Evolutionary conservation across 495 filamentous ascomycete species (phyloP).

Genomic region (Rusavskia elegans): DNA sequence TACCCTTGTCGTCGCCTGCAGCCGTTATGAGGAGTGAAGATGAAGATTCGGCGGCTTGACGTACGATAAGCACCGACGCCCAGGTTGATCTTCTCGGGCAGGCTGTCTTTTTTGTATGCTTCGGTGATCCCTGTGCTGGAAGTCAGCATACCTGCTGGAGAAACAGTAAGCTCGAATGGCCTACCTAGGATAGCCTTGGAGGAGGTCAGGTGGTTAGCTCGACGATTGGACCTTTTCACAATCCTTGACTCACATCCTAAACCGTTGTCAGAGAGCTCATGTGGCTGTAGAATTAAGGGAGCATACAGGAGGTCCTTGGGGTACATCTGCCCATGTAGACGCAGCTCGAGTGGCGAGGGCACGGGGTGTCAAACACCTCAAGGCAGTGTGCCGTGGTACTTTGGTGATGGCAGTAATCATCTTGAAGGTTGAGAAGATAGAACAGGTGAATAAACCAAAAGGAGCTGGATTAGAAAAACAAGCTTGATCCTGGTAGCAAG

Average conservation of each 20-base stretch:
- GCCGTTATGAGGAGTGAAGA: neutral
- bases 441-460: no score
- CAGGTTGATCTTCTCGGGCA: conserved; percentile 91
- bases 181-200: conserved; percentile 14
- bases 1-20: conserved; percentile 77
- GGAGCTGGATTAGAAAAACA: no score
- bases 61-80: conserved; percentile 50
- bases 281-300: neutral
- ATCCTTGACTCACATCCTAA: conserved; percentile 17
- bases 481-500: no score
- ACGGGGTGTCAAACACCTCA: neutral
- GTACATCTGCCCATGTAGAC: conserved; percentile 78
- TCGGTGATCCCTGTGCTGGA: conserved; percentile 94
- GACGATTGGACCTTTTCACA: neutral
- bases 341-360: conserved; percentile 41
- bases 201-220: neutral
- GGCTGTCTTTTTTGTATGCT: conserved; percentile 92
- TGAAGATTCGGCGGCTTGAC: neutral
- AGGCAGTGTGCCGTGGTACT: neutral
- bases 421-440: neutral
- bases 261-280: conserved; percentile 8
- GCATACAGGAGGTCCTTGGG: conserved; percentile 86
- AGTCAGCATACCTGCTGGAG: conserved; percentile 19
- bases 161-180: neutral
- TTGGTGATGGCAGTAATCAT: neutral